Evolutionary conservation across 805 yeast genomes (phyloP), one percentile per base, ranked within the genome.

Genomic region (Starmera pachycereana): DNA sequence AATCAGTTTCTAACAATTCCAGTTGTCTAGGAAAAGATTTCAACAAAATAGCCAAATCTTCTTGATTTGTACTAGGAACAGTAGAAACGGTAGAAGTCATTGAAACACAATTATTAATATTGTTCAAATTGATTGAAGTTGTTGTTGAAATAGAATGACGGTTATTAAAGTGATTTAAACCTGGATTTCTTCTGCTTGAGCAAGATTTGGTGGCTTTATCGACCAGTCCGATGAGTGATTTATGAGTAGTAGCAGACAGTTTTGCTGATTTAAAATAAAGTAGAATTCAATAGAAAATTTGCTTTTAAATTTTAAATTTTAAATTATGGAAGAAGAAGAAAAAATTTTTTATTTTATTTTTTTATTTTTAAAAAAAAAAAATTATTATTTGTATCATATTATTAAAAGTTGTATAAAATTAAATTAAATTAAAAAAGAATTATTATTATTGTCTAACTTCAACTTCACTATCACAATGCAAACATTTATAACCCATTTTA

Each of bases 401-500:
- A n/a, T n/a, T n/a, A 22, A 22, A 22, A 22, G 25, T 6, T 6
- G 25, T 13, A 13, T 32, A 18, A 16, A 33, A 33, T 27, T 16
- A 27, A 33, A 33, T 16, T n/a, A 18, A 18, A n/a, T n/a, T n/a
- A 33, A 33, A 13, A 33, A 33, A 14, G 9, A 10, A 33, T 16
- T 33, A 33, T 16, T 16, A 6, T 22, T 7, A 22, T 8, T 52
- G 53, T 36, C 58, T 62, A 29, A 66, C 68, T 44, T 72, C 79
- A 29, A 77, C 78, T 19, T 66, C 74, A 31, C 74, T 69, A 32
- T 74, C 75, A 54, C 83, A 77, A 44, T 70, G 74, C 45, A 81
- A 58, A 57, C 89, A 81, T 40, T 68, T 64, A 50, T 68, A 72
- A 4, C 65, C 70, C 34, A 49, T 39, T 13, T 43, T 55, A 14